These are phyloP conservation scores for Calonectria leucothoes DNA, from an alignment of 2,329 filamentous ascomycete genomes.

Conservation along the genomic window DNA sequence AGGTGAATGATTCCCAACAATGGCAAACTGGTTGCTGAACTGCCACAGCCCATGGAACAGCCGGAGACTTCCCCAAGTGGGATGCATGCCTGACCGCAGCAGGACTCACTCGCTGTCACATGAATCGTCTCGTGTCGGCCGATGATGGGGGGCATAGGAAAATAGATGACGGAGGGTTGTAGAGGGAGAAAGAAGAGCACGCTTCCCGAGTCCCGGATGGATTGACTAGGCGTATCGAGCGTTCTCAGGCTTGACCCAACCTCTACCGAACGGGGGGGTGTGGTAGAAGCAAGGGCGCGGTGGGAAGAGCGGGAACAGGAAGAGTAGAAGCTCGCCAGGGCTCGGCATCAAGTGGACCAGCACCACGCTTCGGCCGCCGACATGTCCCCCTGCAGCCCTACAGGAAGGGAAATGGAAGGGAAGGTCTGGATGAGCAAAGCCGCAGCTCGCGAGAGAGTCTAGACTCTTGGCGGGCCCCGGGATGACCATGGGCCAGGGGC, in stretches of 20 bases:
- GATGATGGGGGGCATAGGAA: background rate
- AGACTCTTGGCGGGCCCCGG: background rate
- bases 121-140: background rate
- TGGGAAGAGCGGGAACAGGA: background rate
- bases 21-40: background rate
- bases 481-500: background rate
- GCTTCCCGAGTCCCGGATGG: background rate
- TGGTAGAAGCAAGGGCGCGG: background rate
- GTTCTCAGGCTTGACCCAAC: background rate
- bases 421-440: background rate
- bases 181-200: background rate
- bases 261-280: background rate
- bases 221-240: background rate
- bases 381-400: conserved; percentile 16
- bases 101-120: background rate
- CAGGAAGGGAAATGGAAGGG: background rate
- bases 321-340: background rate
- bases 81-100: background rate
- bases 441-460: background rate
- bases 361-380: conserved; percentile 11
- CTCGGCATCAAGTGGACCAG: background rate
- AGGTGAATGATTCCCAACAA: background rate
- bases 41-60: background rate
- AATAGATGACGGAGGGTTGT: background rate
- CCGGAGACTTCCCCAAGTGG: conserved; percentile 11